These are phyloP conservation scores for Umbilicus rupestris DNA, from an alignment of 164 flowering plant species.

Conservation along the genomic window DNA sequence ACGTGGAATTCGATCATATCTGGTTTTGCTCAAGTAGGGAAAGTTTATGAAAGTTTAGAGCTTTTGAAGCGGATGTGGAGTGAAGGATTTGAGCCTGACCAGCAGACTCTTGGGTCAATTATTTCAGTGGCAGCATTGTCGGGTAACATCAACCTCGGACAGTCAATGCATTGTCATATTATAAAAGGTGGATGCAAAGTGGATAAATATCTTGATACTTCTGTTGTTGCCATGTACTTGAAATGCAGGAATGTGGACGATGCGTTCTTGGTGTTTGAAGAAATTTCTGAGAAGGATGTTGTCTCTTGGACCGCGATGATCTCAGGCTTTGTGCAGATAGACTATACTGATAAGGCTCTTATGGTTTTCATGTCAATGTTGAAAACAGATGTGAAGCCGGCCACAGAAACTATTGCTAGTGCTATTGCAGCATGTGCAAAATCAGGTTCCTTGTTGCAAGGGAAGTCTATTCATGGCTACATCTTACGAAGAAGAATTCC, in stretches of 20 bases:
- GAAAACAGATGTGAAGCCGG: constrained; percentile 29
- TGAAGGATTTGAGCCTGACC: constrained; percentile 40
- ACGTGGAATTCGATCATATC: constrained; percentile 80
- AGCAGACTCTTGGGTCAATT: constrained; percentile 45
- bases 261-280: constrained; percentile 40
- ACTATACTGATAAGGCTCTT: constrained; percentile 42
- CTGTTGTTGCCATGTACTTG: constrained; percentile 55
- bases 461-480: constrained; percentile 61
- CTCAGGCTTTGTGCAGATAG: constrained; percentile 68
- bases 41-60: constrained; percentile 24
- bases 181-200: constrained; percentile 32
- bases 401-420: constrained; percentile 55
- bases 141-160: constrained; percentile 31
- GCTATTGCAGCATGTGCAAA: constrained; percentile 74
- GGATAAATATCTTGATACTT: constrained; percentile 39
- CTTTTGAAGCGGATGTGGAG: constrained; percentile 42
- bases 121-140: constrained; percentile 29
- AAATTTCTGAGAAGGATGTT: constrained; percentile 36
- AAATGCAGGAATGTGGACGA: constrained; percentile 30
- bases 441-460: constrained; percentile 32
- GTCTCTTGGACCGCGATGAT: constrained; percentile 68
- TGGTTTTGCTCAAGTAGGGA: constrained; percentile 37
- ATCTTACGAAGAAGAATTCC: constrained; percentile 35
- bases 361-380: constrained; percentile 42
- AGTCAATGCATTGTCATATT: constrained; percentile 50